Base-by-base conservation (phyloP, 257 asterid genomes). In the Gardenia jasminoides region DNA sequence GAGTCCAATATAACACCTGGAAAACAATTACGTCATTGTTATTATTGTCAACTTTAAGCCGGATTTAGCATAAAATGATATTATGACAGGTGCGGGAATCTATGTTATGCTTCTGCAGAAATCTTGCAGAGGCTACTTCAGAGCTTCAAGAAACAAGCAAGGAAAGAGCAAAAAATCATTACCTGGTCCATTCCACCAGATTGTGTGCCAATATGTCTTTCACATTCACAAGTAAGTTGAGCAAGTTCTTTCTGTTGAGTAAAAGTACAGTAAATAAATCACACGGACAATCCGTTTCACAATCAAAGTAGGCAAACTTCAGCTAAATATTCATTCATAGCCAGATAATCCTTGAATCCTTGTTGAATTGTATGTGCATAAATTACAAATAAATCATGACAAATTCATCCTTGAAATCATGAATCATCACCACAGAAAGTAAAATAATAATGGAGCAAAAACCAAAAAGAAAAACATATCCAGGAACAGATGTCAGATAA, bases 131-230 rank as follows among this genome's bases (percentile, higher is more conserved):
- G 7, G 7, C 50, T 43, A 68, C 31, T 26, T 48, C 59, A 46
- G 36, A 11, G 61, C 8, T 22, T 31, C 46, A 17, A 76, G 30
- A 19, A 73, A 67, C 26, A 50, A 19, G 22, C 2, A 72, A 3
- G 52, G 50, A 80, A 12, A 65, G 80, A 80, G n/a, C 70, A 43
- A n/a, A 22, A 64, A 74, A 28, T 24, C 77, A 62, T 79, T 85
- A 95, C 99, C 97, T 92, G 99, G 84, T 96, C 99, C 99, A 96
- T 96, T 83, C 99, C 99, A 85, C 98, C 99, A 79, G 99, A 96
- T 81, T 92, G 98, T 46, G 99, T 96, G 56, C 98, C 99, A 58
- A 96, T 93, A 82, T 93, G 97, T 82, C 98, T 87, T 86, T 96
- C 99, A 79, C 99, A 96, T 79, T 89, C 98, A 68, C 98, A 96